phyloP scores from a whole-genome alignment of 1,284 basidiomycete genomes.

The Neolentinus lepideus region DNA sequence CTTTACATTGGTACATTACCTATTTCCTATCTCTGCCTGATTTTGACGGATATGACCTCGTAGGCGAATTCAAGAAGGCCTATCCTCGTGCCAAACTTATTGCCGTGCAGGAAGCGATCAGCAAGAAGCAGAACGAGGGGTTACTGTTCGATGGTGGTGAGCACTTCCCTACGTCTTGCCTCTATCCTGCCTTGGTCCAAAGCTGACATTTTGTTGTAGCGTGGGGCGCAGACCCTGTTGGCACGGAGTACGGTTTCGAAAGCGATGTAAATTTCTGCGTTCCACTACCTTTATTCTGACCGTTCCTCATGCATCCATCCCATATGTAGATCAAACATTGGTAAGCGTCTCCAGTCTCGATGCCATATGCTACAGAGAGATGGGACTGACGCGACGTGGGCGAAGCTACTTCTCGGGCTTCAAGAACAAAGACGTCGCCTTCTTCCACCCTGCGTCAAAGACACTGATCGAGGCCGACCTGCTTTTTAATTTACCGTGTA shows the following conservation, averaged over 20 bases:
- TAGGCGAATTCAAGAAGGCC: slow-evolving; percentile 64
- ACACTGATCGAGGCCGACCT: slow-evolving; percentile 86
- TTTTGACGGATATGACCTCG: background rate
- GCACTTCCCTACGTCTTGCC: background rate
- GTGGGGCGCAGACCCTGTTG: slow-evolving; percentile 56
- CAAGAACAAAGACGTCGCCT: slow-evolving; percentile 85
- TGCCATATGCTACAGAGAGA: background rate
- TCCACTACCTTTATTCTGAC: slow-evolving; percentile 1
- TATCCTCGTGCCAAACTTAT: slow-evolving; percentile 77
- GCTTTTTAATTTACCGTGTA: slow-evolving; percentile 83
- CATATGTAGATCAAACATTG: slow-evolving; percentile 50
- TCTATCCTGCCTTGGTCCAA: too few relatives aligned
- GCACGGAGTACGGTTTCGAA: slow-evolving; percentile 76
- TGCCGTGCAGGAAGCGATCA: slow-evolving; percentile 51
- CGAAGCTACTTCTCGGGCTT: slow-evolving; percentile 76
- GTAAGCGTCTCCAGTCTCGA: slow-evolving; percentile 24
- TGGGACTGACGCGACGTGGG: background rate
- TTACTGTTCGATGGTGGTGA: slow-evolving; percentile 57
- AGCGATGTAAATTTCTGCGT: slow-evolving; percentile 52
- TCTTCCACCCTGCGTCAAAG: slow-evolving; percentile 74
- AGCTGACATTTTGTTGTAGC: slow-evolving; percentile 27
- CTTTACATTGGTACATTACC: slow-evolving; percentile 41
- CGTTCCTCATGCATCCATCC: slow-evolving; percentile 4
- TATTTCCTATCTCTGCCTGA: background rate
- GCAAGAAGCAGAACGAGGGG: slow-evolving; percentile 30